These are phyloP conservation scores for Pseudocercospora cruenta DNA, from an alignment of 2,329 filamentous ascomycete species.

Conservation along the genomic window DNA sequence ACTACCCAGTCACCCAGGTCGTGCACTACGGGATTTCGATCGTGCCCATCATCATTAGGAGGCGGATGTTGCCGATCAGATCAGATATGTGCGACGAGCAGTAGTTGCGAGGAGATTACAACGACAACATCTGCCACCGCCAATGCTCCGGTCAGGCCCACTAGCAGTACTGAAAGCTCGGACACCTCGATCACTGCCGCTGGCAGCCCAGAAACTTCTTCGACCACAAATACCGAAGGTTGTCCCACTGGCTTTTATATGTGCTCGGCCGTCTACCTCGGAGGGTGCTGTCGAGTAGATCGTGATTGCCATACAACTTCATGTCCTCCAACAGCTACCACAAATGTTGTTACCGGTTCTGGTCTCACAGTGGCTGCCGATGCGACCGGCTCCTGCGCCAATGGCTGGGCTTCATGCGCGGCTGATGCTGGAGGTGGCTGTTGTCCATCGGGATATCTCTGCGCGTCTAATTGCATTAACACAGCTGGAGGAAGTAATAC, in stretches of 20 bases:
- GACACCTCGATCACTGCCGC: constrained; percentile 26
- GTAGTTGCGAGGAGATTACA: constrained; percentile 40
- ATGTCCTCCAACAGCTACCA: constrained; percentile 67
- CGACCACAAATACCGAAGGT: constrained; percentile 42
- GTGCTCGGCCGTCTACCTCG: constrained; percentile 77
- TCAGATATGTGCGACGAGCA: constrained; percentile 47
- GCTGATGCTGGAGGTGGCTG: constrained; percentile 73
- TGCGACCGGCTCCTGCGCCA: constrained; percentile 62
- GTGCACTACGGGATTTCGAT: constrained; percentile 51
- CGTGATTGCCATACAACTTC: constrained; percentile 80
- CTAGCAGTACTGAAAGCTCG: constrained; percentile 33
- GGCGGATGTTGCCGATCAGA: constrained; percentile 56
- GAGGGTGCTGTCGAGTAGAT: constrained; percentile 86
- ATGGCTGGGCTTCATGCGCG: constrained; percentile 76
- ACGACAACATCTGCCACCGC: constrained; percentile 42
- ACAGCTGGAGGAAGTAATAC: constrained; percentile 60
- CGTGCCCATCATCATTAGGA: constrained; percentile 51
- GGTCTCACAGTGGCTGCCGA: constrained; percentile 67
- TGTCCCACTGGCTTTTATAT: constrained; percentile 93
- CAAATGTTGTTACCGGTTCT: constrained; percentile 66
- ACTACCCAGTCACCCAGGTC: constrained; percentile 31
- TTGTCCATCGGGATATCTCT: constrained; percentile 77
- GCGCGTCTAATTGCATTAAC: constrained; percentile 72
- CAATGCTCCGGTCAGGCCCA: constrained; percentile 48
- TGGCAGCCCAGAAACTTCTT: constrained; percentile 33